Conservation (phyloP, 805 yeast species). For the Zygosaccharomyces rouxii region DNA sequence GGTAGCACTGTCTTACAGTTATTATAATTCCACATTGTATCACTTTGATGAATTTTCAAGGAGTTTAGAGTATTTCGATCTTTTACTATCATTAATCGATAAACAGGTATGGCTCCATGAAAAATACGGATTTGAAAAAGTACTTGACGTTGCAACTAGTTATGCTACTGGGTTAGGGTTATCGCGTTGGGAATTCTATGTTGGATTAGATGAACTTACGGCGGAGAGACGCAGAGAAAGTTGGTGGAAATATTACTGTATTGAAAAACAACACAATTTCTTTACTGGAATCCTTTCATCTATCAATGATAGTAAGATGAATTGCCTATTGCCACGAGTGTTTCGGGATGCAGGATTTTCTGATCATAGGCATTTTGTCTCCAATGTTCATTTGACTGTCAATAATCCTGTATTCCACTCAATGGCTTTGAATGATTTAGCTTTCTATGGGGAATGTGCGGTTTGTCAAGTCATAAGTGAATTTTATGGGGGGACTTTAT, state of each 20-base stretch:
- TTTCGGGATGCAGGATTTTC: slow-evolving; percentile 26
- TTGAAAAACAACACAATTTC: slow-evolving; percentile 20
- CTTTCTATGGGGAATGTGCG: slow-evolving; percentile 23
- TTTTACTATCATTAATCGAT: slow-evolving; percentile 23
- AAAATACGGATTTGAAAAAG: slow-evolving; percentile 21
- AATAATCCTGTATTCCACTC: slow-evolving; percentile 15
- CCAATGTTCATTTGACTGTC: slow-evolving; percentile 12
- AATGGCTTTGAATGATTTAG: slow-evolving; percentile 12
- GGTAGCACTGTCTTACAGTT: slow-evolving; percentile 22
- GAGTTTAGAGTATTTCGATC: slow-evolving; percentile 27
- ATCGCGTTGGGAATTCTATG: slow-evolving; percentile 34
- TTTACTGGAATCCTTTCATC: slow-evolving; percentile 22
- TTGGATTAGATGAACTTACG: slow-evolving; percentile 29
- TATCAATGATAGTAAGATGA: slow-evolving; percentile 22
- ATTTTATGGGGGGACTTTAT: slow-evolving; percentile 23
- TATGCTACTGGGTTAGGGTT: slow-evolving; percentile 29
- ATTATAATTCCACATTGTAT: slow-evolving; percentile 26
- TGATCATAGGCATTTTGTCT: slow-evolving; percentile 20
- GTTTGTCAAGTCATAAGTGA: slow-evolving; percentile 17
- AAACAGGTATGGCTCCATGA: slow-evolving; percentile 28
- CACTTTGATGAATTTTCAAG: slow-evolving; percentile 15
- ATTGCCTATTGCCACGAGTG: slow-evolving; percentile 25
- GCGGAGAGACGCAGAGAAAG: slow-evolving; percentile 30
- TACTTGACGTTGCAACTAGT: slow-evolving; percentile 22
- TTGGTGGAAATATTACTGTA: slow-evolving; percentile 32